Evolutionary conservation across 805 yeast species (phyloP).

Genomic region (Grigorovia transvaalensis): DNA sequence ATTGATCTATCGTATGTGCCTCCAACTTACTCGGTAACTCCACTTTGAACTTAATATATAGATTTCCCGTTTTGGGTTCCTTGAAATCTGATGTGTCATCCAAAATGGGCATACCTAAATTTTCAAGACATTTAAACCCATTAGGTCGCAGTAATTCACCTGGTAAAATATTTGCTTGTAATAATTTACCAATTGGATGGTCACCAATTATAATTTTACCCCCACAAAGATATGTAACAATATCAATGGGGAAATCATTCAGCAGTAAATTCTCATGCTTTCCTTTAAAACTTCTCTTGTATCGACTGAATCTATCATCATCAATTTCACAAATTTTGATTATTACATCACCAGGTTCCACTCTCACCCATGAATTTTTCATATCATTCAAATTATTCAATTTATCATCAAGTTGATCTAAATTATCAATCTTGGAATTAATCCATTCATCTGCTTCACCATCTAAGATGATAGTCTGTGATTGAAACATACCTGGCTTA

Average conservation of each 20-base stretch:
- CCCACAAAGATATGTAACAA: conserved; percentile 49
- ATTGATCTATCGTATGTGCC: conserved; percentile 11
- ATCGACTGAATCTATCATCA: background rate
- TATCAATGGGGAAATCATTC: conserved; percentile 35
- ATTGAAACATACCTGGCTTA: conserved; percentile 45
- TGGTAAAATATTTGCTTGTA: conserved; percentile 33
- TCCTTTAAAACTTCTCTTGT: conserved; percentile 22
- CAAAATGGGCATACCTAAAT: conserved; percentile 49
- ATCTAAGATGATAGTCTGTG: conserved; percentile 42
- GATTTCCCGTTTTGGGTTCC: conserved; percentile 37
- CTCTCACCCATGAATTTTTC: conserved; percentile 7
- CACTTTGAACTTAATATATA: conserved; percentile 48
- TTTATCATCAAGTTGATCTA: background rate
- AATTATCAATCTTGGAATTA: conserved; percentile 21
- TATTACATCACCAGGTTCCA: conserved; percentile 59
- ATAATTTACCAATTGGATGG: conserved; percentile 29
- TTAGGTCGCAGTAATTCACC: conserved; percentile 47
- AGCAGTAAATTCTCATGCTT: conserved; percentile 36
- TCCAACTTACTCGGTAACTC: conserved; percentile 38
- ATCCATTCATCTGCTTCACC: conserved; percentile 57
- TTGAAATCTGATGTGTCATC: background rate
- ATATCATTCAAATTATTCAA: background rate
- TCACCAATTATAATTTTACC: conserved; percentile 33
- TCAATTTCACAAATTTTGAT: conserved; percentile 33
- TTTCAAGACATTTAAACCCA: conserved; percentile 31